Conservation (phyloP, 768 basidiomycete species). For the Brasilioporus rufonigricans region DNA sequence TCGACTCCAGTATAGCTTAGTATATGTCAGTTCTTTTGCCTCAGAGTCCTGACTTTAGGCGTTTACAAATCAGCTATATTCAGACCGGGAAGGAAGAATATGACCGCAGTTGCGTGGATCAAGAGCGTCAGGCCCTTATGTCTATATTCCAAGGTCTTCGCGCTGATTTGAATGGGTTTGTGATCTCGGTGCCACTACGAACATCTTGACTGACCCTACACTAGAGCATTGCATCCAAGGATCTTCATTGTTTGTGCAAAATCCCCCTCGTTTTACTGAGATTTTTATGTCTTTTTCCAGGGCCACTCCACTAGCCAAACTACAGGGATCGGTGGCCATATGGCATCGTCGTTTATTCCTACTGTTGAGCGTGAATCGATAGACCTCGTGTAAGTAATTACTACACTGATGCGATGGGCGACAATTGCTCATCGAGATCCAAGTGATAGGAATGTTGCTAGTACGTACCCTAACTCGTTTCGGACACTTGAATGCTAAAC, state of each 20-base stretch:
- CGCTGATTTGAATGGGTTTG: not conserved
- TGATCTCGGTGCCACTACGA: not conserved
- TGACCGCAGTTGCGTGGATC: slow-evolving; percentile 38
- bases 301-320: not conserved
- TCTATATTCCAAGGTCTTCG: not conserved
- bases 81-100: slow-evolving; percentile 41
- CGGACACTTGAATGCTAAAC: too few relatives aligned
- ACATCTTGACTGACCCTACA: not conserved
- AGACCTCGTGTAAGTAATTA: not conserved
- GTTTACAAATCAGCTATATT: not conserved
- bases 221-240: not conserved
- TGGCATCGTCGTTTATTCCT: not conserved
- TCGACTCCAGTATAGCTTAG: slow-evolving; percentile 73
- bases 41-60: not conserved
- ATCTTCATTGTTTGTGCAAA: not conserved
- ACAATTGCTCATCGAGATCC: too few relatives aligned
- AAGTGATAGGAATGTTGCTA: slow-evolving; percentile 58
- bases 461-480: slow-evolving; percentile 43
- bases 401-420: too few relatives aligned
- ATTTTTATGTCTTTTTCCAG: slow-evolving; percentile 19
- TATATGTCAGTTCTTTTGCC: slow-evolving; percentile 46
- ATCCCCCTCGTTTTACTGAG: not conserved
- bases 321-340: not conserved
- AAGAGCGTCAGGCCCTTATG: slow-evolving; percentile 33
- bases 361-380: slow-evolving; percentile 1